Base-by-base conservation (phyloP, 768 basidiomycete genomes). In the Rhizopogon sp. region DNA sequence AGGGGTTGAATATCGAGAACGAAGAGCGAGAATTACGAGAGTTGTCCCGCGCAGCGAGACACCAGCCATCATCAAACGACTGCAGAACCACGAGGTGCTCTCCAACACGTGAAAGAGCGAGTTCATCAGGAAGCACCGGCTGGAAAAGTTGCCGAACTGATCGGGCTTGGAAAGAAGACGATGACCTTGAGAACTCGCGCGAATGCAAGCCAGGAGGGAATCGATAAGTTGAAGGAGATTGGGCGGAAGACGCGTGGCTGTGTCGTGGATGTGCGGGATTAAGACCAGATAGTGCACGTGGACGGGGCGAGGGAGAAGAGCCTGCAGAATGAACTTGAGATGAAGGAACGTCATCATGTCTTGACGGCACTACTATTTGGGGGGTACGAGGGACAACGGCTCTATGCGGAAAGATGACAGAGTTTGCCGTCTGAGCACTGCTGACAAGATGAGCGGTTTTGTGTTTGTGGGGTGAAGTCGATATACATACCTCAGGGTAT, bases 21-120 rank as follows among this genome's bases (percentile, higher is more conserved):
- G 77, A 79, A 53, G 74, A 74, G 55, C 37, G 70, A 1, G 76
- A 77, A 59, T 74, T 74, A 60, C 25, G 68, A 63, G 56, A 59
- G 56, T 43, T 66, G 56, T 85, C 80, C 29, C 85, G 74, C 17
- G 80, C 83, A 50, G 88, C 85, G 50, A 88, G 75, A 60, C 85
- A 88, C 89, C 89, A 92, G 2, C 88, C 89, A 55, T 91, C 89
- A 56, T 90, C 85, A 61, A 84, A 88, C 5, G 81, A 81, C 56
- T 81, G 80, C 3, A 89, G 74, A 29, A 90, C 70, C 1, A 78
- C 79, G 41, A 91, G 69, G 37, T 72, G 72, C 65, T 92, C 87
- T 39, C 85, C 84, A 11, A 76, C 62, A 35, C 62, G 65, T 17
- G 73, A 64, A 56, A 87, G 56, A 35, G 83, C 70, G 28, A 91